These are phyloP conservation scores for Shiraia bambusicola DNA, from an alignment of 2,329 filamentous ascomycete species.

Conservation along the genomic window DNA sequence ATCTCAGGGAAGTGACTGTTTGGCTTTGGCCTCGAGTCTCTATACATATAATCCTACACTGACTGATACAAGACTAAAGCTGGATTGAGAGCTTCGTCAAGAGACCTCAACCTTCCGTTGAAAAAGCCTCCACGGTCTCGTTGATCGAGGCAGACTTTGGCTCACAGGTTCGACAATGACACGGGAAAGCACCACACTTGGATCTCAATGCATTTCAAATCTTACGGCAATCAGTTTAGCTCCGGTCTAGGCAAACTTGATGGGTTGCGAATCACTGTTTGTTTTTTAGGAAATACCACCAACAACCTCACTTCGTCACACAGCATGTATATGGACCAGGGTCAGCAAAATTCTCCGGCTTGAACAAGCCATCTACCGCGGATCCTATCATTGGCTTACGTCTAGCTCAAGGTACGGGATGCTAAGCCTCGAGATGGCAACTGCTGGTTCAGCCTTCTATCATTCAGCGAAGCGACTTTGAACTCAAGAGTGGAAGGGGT, in stretches of 20 bases:
- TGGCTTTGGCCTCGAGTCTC: neutral
- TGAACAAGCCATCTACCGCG: slow-evolving; percentile 18
- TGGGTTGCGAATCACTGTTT: slow-evolving; percentile 14
- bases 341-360: slow-evolving; percentile 21
- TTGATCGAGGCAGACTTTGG: neutral
- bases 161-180: too few species aligned
- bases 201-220: too few species aligned
- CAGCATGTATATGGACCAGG: slow-evolving; percentile 21
- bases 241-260: slow-evolving; percentile 1
- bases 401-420: neutral
- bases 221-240: too few species aligned
- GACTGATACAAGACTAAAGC: neutral
- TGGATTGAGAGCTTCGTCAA: neutral
- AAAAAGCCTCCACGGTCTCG: neutral
- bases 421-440: neutral
- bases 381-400: slow-evolving; percentile 12
- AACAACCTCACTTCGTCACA: slow-evolving; percentile 19
- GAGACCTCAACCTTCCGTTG: neutral
- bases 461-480: neutral
- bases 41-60: slow-evolving; percentile 5
- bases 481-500: neutral
- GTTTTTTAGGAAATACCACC: slow-evolving; percentile 11
- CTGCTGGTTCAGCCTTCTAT: neutral
- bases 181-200: too few species aligned
- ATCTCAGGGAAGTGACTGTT: neutral